Base-by-base conservation (phyloP, 2,329 filamentous ascomycete species). In the Ascochyta rabiei region DNA sequence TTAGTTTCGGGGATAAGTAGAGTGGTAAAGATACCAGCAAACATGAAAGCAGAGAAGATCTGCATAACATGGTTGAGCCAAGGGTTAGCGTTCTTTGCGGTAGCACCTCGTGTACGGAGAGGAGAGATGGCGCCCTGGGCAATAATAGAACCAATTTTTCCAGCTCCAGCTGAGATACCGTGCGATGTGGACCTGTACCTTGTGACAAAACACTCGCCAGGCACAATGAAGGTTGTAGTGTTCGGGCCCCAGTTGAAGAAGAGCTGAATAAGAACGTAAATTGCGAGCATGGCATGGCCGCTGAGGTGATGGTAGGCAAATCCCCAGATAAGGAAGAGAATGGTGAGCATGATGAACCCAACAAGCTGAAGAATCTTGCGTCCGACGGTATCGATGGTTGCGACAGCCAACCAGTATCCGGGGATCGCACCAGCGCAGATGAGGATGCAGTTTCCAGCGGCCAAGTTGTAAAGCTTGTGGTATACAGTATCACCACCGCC, bases 11-110 rank as follows among this genome's bases (percentile, higher is more conserved):
- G 89, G 26, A 92, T 86, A 18, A 93, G 76, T 2, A 92, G 77
- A 0, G 87, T 87, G 2, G 85, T 84, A 44, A 90, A 77, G 34
- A 84, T 82, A 52, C 90, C 90, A 34, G 82, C 83, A 3, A 93
- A 79, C 90, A 92, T 93, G 78, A 93, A 92, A 10, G 90, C 81
- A 0, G 89, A 88, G 73, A 90, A 92, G 43, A 92, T 88, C 68
- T 91, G 82, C 78, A 93, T 86, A 41, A 93, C 82, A 50, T 89
- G 86, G 73, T 89, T 83, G 57, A 93, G 80, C 83, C 87, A 89
- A 2, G 88, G 88, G 15, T 72, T 79, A 0, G 82, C 80, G 15
- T 77, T 73, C 31, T 51, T 60, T 10, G 55, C 45, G 34, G 46
- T 53, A 0, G 81, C 76, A 26, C 86, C 88, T 24, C 82, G 82